These are phyloP conservation scores for Ophiostoma fasciatum DNA, from an alignment of 2,329 filamentous ascomycete genomes.

Conservation along the genomic window DNA sequence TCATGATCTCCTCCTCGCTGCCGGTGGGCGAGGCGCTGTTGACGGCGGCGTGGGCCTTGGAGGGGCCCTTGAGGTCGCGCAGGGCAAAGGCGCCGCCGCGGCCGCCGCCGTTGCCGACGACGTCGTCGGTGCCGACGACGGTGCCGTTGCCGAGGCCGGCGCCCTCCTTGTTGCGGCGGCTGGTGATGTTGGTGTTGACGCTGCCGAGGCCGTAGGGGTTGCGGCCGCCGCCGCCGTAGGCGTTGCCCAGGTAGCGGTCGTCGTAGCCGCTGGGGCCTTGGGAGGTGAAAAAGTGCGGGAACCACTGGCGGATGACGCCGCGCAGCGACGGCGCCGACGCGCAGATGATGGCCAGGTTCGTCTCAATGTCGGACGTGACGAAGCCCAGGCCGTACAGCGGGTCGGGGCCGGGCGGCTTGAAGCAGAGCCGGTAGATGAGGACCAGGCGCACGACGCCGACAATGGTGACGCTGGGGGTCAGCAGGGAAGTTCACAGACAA, in stretches of 20 bases:
- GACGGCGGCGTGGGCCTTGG: constrained; percentile 19
- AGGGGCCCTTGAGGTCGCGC: constrained; percentile 15
- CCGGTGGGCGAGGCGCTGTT: constrained; percentile 20
- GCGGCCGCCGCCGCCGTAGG: constrained; percentile 5
- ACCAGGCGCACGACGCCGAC: constrained; percentile 20
- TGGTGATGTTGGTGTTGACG: constrained; percentile 6
- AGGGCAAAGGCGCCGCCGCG: constrained; percentile 10
- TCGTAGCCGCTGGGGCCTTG: constrained; percentile 5
- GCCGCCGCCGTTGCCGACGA: background rate
- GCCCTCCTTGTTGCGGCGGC: constrained; percentile 1
- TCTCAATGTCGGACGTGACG: constrained; percentile 23
- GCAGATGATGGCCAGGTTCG: constrained; percentile 27
- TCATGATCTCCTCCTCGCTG: constrained; percentile 25
- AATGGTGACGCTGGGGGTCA: constrained; percentile 19
- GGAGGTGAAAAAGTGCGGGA: constrained; percentile 12
- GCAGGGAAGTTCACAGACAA: background rate
- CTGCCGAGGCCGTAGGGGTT: constrained; percentile 7
- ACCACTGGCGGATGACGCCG: constrained; percentile 10
- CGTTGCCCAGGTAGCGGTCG: too few relatives aligned
- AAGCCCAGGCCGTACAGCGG: constrained; percentile 21
- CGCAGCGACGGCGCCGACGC: constrained; percentile 19
- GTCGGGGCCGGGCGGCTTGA: constrained; percentile 14
- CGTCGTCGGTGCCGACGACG: background rate
- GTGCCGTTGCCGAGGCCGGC: background rate
- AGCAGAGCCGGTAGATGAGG: constrained; percentile 19